Evolutionary conservation across 495 filamentous ascomycete genomes (phyloP), one percentile per base, ranked within the genome.

Genomic region (Paragyromitra xinjiangensis): DNA sequence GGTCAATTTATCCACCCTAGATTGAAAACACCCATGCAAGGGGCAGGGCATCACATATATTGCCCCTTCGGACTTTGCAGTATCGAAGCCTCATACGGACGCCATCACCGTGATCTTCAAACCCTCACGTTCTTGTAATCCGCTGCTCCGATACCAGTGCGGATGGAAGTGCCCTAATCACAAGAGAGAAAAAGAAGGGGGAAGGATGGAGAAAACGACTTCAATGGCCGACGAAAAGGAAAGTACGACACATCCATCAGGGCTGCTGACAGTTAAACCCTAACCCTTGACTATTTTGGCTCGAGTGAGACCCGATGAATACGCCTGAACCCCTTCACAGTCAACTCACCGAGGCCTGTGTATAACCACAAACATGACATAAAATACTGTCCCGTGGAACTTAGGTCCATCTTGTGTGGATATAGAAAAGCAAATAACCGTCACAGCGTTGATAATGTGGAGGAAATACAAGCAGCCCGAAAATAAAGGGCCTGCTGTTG

Each of bases 291-390:
- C 16, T 5, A 16, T 3, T 14, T 19, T 12, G 3, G n/a, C 12
- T 19, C 64, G 64, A 66, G 64, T 66, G 65, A 69, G 65, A 69
- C 39, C 0, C 22, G 37, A 69, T 69, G 65, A 69, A 56, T 37
- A 7, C 7, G 26, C 29, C 29, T 37, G 6, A 12, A 11, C 53
- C 9, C 9, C 16, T 9, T 48, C 44, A 14, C 44, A 16, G 16
- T 48, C 16, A 16, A 1, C 11, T 16, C 0, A 9, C 0, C 3
- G 12, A 48, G 44, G 29, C 29, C 2, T 34, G 29, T 34, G 4
- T 34, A 34, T 34, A 34, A 34, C 29, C 29, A 34, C 29, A 34
- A 3, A 34, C 1, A 34, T 3, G 29, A 34, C 2, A 34, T 34
- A 34, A 34, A 3, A 34, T 34, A 34, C 3, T 34, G 29, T 34